Base-by-base conservation (phyloP, 2,329 filamentous ascomycete genomes). In the Claviceps sp. region DNA sequence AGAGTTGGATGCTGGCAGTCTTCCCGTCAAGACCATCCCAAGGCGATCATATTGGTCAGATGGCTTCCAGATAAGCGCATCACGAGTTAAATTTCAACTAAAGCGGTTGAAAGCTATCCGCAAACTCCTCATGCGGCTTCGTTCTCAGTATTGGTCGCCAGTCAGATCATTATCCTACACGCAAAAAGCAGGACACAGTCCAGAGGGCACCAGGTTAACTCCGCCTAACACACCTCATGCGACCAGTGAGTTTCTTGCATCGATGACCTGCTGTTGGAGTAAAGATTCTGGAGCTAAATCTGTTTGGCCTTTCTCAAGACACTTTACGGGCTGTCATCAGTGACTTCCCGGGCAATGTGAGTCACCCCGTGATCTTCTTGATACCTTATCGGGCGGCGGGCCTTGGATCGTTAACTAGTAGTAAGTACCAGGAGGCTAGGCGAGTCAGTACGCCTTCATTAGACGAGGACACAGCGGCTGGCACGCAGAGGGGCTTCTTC, bases 391-490 rank as follows among this genome's bases (percentile, higher is more conserved):
- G 20, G 20, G 20, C 20, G 20, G 20, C 18, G 7, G 14, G 26
- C 16, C 16, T 9, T 18, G 5, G 9, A 5, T 50, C 14, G 9
- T 9, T 48, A n/a, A 45, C 30, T n/a, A n/a, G n/a, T n/a, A n/a
- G n/a, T n/a, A n/a, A 40, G 9, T 4, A 9, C 18, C 49, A 77
- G 74, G 74, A 77, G 63, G 74, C 74, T 4, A 67, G 61, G n/a
- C 67, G 74, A 5, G 61, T 77, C 18, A 18, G 18, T 18, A 18
- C 18, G 18, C 18, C 18, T 18, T 1, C 18, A 18, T 1, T 18
- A 1, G 18, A 18, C 18, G 18, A 18, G 18, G 18, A 18, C 18
- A 18, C 18, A 18, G 18, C 18, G 1, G 18, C 1, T 1, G 18
- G 18, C 18, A 18, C 1, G 18, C 18, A 1, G 18, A 18, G 18